These are phyloP conservation scores for Dimargaris xerosporica DNA, from an alignment of 192 early-diverging fungal genomes.

Conservation along the genomic window DNA sequence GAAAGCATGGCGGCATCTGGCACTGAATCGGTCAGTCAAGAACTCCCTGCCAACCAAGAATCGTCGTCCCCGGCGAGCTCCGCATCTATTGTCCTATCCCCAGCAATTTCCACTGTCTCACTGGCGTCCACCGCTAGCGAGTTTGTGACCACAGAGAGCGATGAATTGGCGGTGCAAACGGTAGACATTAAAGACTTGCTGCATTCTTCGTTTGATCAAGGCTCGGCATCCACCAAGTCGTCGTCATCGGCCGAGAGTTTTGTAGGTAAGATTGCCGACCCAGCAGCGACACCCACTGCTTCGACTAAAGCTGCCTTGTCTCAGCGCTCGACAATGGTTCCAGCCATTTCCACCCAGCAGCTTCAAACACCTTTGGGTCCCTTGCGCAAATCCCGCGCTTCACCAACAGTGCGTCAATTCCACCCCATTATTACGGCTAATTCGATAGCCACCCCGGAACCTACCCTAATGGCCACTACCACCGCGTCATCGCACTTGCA, in stretches of 20 bases:
- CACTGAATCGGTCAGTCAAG: not conserved
- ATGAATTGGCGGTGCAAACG: not conserved
- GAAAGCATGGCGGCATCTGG: no score
- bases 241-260: not conserved
- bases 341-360: no score
- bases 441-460: not conserved
- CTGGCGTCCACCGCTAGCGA: not conserved
- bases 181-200: constrained; percentile 7
- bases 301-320: no score
- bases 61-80: not conserved
- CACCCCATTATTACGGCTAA: not conserved
- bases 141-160: not conserved
- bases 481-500: not conserved
- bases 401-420: not conserved
- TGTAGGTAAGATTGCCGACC: not conserved
- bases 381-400: not conserved
- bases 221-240: not conserved
- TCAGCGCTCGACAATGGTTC: not conserved
- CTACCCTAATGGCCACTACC: not conserved
- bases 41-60: not conserved
- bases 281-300: not conserved
- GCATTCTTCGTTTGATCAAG: not conserved
- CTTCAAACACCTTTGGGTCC: not conserved
- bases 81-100: not conserved
- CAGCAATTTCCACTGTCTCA: not conserved